Evolutionary conservation across 1,284 basidiomycete species (phyloP).

Genomic region (Butyriboletus pseudospeciosus): DNA sequence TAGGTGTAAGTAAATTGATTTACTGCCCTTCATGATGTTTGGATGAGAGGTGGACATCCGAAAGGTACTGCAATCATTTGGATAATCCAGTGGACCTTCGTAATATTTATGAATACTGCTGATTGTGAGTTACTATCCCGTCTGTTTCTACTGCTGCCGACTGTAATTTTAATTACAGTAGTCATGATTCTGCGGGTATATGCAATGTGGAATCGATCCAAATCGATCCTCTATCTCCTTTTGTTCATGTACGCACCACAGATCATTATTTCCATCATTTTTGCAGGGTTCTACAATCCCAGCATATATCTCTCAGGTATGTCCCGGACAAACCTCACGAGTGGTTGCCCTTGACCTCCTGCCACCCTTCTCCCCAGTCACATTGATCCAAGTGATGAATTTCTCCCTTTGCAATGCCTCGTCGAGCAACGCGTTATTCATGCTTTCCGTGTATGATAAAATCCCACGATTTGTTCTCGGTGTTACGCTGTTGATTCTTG

Average conservation of each 20-base stretch:
- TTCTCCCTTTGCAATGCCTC: not conserved
- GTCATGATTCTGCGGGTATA: no score
- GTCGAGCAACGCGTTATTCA: rapidly evolving
- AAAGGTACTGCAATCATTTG: constrained; percentile 1
- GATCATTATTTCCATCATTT: no score
- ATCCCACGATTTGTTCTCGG: not conserved
- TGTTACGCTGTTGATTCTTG: no score
- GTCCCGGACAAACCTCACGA: no score
- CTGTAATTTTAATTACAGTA: no score
- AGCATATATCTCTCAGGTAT: no score
- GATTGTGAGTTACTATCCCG: no score
- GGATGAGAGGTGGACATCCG: not conserved
- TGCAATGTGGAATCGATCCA: no score
- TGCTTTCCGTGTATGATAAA: not conserved
- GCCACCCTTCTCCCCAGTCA: not conserved
- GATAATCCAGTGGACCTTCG: not conserved
- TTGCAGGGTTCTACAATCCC: no score
- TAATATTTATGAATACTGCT: constrained; percentile 8
- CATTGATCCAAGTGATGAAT: not conserved
- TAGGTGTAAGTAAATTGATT: constrained; percentile 9
- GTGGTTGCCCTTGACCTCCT: rapidly evolving
- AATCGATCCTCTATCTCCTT: no score
- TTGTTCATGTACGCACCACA: no score
- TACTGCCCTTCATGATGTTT: rapidly evolving
- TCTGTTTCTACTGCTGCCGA: no score